These are phyloP conservation scores for Phyllosticta citribraziliensis DNA, from an alignment of 2,329 filamentous ascomycete genomes.

Conservation along the genomic window DNA sequence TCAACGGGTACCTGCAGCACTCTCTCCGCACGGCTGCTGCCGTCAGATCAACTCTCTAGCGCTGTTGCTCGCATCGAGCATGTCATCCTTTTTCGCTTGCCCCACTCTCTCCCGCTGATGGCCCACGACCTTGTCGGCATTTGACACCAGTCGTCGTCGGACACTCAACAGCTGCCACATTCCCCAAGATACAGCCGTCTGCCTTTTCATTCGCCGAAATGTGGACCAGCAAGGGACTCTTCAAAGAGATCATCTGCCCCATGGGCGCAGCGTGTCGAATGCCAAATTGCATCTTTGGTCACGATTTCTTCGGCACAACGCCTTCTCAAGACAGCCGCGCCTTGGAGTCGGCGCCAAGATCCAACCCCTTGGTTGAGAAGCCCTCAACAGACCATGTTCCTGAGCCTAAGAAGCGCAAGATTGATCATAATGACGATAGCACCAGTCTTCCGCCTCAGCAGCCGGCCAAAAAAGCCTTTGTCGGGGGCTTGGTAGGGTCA, in stretches of 20 bases:
- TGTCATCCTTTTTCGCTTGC: not conserved
- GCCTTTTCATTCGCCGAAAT: slow-evolving; percentile 25
- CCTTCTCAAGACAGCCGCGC: not conserved
- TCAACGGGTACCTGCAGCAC: not conserved
- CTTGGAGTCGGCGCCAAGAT: not conserved
- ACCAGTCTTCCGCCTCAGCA: not conserved
- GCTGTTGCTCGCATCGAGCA: not conserved
- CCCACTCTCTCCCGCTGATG: not conserved
- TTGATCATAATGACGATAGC: slow-evolving; percentile 16
- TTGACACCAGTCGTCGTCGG: not conserved
- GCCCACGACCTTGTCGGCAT: not conserved
- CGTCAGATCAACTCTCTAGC: not conserved
- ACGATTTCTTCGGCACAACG: slow-evolving; percentile 26
- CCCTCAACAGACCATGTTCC: not conserved
- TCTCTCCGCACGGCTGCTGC: not conserved
- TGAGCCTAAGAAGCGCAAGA: slow-evolving; percentile 14
- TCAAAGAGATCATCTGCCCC: slow-evolving; percentile 43
- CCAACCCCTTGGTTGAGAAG: not conserved
- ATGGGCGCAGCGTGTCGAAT: slow-evolving; percentile 40
- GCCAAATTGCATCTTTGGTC: slow-evolving; percentile 50
- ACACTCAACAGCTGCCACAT: not conserved
- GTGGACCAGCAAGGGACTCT: slow-evolving; percentile 47
- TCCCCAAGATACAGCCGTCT: not conserved
- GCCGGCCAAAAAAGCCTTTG: slow-evolving; percentile 15
- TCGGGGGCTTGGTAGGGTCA: slow-evolving; percentile 17